These are phyloP conservation scores for Saururus chinensis DNA, from an alignment of 164 flowering plant species.

Conservation along the genomic window DNA sequence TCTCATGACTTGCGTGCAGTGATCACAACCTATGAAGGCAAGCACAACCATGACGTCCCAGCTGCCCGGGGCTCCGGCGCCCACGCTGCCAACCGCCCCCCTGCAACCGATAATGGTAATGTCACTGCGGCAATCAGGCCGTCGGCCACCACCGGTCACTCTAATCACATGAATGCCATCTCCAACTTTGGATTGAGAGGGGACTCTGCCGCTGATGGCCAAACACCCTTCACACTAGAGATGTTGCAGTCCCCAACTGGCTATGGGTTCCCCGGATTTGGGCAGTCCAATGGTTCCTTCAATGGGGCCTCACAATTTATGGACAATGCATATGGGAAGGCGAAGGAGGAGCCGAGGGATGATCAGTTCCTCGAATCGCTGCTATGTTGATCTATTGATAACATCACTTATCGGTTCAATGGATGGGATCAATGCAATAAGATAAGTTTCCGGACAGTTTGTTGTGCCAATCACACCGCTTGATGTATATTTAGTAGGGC, in stretches of 20 bases:
- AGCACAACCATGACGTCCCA: constrained; percentile 92
- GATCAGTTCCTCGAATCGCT: constrained; percentile 11
- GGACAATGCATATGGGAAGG: constrained; percentile 6
- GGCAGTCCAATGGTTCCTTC: background rate
- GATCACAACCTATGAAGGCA: constrained; percentile 86
- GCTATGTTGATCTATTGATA: constrained; percentile 6
- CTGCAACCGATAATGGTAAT: constrained; percentile 18
- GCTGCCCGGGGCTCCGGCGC: constrained; percentile 57
- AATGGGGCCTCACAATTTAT: background rate
- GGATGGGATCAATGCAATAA: too few relatives aligned
- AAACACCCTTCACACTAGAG: constrained; percentile 37
- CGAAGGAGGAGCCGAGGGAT: constrained; percentile 19
- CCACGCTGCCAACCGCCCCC: constrained; percentile 17
- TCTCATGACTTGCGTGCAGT: constrained; percentile 71
- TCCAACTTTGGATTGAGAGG: background rate
- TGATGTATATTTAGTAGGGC: background rate
- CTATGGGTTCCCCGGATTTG: constrained; percentile 11
- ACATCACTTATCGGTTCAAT: background rate
- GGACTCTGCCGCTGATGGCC: constrained; percentile 3
- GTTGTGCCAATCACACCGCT: background rate
- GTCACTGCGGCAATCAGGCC: constrained; percentile 33
- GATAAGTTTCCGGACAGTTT: background rate
- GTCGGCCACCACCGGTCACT: constrained; percentile 9
- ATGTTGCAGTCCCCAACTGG: constrained; percentile 22
- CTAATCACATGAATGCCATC: constrained; percentile 27